A percentile compares a stretch with the other conserved stretches of the same genome.
phyloP scores from a whole-genome alignment of 2,329 filamentous ascomycete genomes.

The Mycosphaerella sp. region DNA sequence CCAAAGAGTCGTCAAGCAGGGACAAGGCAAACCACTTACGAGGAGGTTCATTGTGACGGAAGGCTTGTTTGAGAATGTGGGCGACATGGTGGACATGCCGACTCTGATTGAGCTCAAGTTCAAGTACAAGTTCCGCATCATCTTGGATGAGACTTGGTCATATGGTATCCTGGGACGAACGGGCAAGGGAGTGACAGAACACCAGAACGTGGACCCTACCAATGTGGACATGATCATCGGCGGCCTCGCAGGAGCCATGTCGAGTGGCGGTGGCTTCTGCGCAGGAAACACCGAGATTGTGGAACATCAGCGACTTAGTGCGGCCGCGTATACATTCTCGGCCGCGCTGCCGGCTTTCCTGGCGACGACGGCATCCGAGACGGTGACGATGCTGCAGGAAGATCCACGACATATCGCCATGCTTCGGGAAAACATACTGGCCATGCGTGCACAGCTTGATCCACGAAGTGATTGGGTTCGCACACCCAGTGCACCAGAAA shows the following conservation, averaged over 20 bases:
- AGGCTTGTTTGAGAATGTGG: slow-evolving; percentile 83
- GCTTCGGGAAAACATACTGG: slow-evolving; percentile 77
- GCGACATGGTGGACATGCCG: slow-evolving; percentile 77
- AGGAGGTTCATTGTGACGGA: slow-evolving; percentile 94
- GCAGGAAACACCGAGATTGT: slow-evolving; percentile 86
- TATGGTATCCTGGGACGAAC: slow-evolving; percentile 91
- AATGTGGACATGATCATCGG: slow-evolving; percentile 98
- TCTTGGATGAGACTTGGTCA: slow-evolving; percentile 95
- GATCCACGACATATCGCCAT: slow-evolving; percentile 74
- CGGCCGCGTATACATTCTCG: slow-evolving; percentile 89
- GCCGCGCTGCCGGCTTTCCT: slow-evolving; percentile 89
- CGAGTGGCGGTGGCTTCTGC: slow-evolving; percentile 92
- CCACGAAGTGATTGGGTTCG: slow-evolving; percentile 88
- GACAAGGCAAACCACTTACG: slow-evolving; percentile 80
- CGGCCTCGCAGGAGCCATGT: slow-evolving; percentile 80
- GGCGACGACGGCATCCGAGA: slow-evolving; percentile 92
- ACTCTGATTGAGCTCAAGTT: slow-evolving; percentile 90
- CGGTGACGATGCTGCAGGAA: slow-evolving; percentile 75
- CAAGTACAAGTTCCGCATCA: slow-evolving; percentile 95
- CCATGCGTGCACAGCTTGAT: slow-evolving; percentile 80
- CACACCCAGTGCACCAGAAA: slow-evolving; percentile 74
- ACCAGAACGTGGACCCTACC: slow-evolving; percentile 88
- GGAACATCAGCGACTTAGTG: slow-evolving; percentile 90
- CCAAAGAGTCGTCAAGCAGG: slow-evolving; percentile 78
- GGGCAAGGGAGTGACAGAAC: slow-evolving; percentile 87